These are phyloP conservation scores for Aechmea fasciata DNA, from an alignment of 176 grass and related monocot species.

Conservation along the genomic window DNA sequence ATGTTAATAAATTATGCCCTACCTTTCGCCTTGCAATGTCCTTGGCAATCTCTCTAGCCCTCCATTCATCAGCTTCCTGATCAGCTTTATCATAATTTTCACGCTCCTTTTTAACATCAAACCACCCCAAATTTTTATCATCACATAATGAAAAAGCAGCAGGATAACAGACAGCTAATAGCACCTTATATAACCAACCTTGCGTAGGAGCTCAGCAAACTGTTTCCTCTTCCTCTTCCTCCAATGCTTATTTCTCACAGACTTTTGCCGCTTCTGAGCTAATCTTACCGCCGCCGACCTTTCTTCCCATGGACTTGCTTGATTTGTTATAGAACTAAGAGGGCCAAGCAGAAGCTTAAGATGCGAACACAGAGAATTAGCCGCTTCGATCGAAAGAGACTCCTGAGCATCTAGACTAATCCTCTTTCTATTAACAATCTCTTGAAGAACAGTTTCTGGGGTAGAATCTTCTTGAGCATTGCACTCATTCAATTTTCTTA, in stretches of 20 bases:
- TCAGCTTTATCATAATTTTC: conserved; percentile 63
- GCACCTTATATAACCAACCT: conserved; percentile 27
- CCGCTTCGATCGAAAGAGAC: conserved; percentile 45
- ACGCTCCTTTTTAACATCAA: conserved; percentile 41
- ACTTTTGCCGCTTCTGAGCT: conserved; percentile 76
- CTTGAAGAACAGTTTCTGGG: conserved; percentile 3
- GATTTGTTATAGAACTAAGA: conserved; percentile 30
- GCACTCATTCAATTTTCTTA: conserved; percentile 13
- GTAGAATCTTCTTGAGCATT: conserved; percentile 11
- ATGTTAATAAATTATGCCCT: conserved; percentile 5
- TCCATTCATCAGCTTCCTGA: conserved; percentile 89
- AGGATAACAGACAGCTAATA: background rate
- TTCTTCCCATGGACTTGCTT: conserved; percentile 49
- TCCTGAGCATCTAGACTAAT: conserved; percentile 47
- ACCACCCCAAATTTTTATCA: background rate
- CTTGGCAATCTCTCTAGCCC: conserved; percentile 76
- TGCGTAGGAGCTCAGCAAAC: conserved; percentile 46
- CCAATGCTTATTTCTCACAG: conserved; percentile 75
- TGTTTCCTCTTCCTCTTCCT: conserved; percentile 70
- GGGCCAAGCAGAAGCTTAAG: conserved; percentile 53
- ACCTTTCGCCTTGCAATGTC: conserved; percentile 76
- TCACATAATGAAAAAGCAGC: background rate
- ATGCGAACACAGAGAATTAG: conserved; percentile 44
- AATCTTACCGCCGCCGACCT: conserved; percentile 42
- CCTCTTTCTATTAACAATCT: conserved; percentile 35